Evolutionary conservation across 352 stramenopile species (phyloP).

Genomic region (Phytophthora sojae): DNA sequence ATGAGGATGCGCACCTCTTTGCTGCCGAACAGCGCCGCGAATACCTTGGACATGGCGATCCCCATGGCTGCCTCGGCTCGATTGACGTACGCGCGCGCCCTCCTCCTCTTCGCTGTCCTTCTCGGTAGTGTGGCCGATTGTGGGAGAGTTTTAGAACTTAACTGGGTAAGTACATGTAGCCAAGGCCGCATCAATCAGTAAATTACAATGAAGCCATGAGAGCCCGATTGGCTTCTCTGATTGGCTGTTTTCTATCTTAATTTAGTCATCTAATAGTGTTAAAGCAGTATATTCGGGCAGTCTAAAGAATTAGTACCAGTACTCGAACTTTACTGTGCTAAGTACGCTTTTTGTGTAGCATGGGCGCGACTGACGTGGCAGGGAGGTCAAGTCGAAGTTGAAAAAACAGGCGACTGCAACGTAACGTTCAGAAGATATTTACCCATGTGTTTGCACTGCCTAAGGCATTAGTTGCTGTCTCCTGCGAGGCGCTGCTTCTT

Average conservation of each 20-base stretch:
- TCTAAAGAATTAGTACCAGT: too few relatives aligned
- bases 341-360: too few relatives aligned
- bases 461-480: conserved; percentile 26
- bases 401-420: neutral
- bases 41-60: conserved; percentile 97
- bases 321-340: too few relatives aligned
- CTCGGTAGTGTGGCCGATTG: conserved; percentile 11
- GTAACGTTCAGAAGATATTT: conserved; percentile 1
- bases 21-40: conserved; percentile 98
- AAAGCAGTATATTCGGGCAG: too few relatives aligned
- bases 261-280: too few relatives aligned
- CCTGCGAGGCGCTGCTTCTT: conserved; percentile 65
- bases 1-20: conserved; percentile 99
- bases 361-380: conserved; percentile 18
- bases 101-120: conserved; percentile 18
- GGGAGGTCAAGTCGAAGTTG: neutral
- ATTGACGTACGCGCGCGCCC: neutral
- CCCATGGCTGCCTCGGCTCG: conserved; percentile 85
- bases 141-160: conserved; percentile 25
- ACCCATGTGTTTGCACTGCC: conserved; percentile 9
- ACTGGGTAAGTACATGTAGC: too few relatives aligned
- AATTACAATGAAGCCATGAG: too few relatives aligned
- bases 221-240: too few relatives aligned
- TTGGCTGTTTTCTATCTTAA: too few relatives aligned
- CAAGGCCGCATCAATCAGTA: too few relatives aligned